Percentiles rank a stretch among this genome's conserved stretches.
phyloP scores from a whole-genome alignment of 192 early-diverging fungal species.

The Coemansia sp. region DNA sequence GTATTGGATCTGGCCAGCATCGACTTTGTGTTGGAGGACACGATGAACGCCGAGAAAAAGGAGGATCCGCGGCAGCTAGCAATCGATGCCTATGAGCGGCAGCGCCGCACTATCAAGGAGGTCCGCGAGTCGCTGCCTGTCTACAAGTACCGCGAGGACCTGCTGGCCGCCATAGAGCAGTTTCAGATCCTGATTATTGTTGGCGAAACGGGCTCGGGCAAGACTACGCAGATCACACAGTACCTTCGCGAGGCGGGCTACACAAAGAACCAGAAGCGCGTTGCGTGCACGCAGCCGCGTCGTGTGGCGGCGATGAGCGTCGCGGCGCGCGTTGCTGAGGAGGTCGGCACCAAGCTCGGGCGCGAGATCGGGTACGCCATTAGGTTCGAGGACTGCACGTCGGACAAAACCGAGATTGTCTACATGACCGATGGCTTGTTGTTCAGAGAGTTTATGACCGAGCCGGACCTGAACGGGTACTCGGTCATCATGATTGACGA shows the following conservation, averaged over 20 bases:
- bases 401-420: slow-evolving; percentile 91
- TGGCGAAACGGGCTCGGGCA: slow-evolving; percentile 97
- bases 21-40: slow-evolving; percentile 83
- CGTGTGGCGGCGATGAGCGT: slow-evolving; percentile 99
- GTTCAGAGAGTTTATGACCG: slow-evolving; percentile 95
- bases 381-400: slow-evolving; percentile 97
- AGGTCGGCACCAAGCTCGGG: slow-evolving; percentile 92
- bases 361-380: slow-evolving; percentile 96
- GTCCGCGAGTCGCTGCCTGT: slow-evolving; percentile 82
- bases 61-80: slow-evolving; percentile 57
- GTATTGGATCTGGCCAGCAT: slow-evolving; percentile 92
- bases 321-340: slow-evolving; percentile 95
- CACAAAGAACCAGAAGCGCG: slow-evolving; percentile 78
- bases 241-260: slow-evolving; percentile 96
- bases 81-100: slow-evolving; percentile 68
- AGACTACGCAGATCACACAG: slow-evolving; percentile 98
- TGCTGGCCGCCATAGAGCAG: slow-evolving; percentile 81
- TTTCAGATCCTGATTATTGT: slow-evolving; percentile 92
- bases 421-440: slow-evolving; percentile 99
- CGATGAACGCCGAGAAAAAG: slow-evolving; percentile 58
- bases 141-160: slow-evolving; percentile 79
- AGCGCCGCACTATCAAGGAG: slow-evolving; percentile 55
- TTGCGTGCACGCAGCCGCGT: slow-evolving; percentile 98
- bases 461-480: slow-evolving; percentile 89
- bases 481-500: slow-evolving; percentile 97